These are phyloP conservation scores for Taphrina betulina DNA, from an alignment of 1,139 yeast species.

Conservation along the genomic window DNA sequence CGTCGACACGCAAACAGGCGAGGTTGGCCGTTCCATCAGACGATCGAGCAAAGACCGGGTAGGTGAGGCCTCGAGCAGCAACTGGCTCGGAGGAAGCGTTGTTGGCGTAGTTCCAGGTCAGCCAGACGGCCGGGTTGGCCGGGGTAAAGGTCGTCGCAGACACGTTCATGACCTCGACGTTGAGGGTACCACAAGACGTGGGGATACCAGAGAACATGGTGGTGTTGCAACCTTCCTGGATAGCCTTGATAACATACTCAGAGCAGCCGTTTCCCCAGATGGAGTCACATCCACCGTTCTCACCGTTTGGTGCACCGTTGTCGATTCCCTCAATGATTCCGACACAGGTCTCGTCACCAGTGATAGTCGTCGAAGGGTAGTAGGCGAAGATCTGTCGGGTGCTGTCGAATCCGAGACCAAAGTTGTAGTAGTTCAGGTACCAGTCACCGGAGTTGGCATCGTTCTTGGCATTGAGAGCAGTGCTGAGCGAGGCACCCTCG, in stretches of 20 bases:
- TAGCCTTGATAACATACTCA: conserved; percentile 24
- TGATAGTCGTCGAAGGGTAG: conserved; percentile 19
- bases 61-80: conserved; percentile 28
- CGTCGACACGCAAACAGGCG: conserved; percentile 30
- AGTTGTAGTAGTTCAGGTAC: conserved; percentile 32
- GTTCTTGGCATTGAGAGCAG: conserved; percentile 27
- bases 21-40: conserved; percentile 29
- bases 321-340: conserved; percentile 27
- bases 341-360: conserved; percentile 23
- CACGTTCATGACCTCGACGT: conserved; percentile 26
- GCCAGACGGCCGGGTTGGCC: conserved; percentile 33
- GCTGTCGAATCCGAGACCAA: conserved; percentile 16
- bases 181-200: conserved; percentile 29
- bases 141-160: conserved; percentile 17
- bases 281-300: conserved; percentile 29
- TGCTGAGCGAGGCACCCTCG: conserved; percentile 16
- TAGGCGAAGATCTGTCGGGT: conserved; percentile 31
- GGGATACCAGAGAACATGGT: conserved; percentile 33
- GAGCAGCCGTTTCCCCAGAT: conserved; percentile 32
- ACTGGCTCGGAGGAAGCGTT: conserved; percentile 16
- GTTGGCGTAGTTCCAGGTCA: conserved; percentile 29
- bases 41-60: conserved; percentile 31
- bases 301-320: conserved; percentile 27
- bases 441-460: conserved; percentile 15
- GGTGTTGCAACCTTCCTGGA: conserved; percentile 27